A percentile compares a stretch with the other conserved stretches of the same genome.
phyloP scores from a whole-genome alignment of 1,284 basidiomycete species.

The Mrakiaceae sp. region DNA sequence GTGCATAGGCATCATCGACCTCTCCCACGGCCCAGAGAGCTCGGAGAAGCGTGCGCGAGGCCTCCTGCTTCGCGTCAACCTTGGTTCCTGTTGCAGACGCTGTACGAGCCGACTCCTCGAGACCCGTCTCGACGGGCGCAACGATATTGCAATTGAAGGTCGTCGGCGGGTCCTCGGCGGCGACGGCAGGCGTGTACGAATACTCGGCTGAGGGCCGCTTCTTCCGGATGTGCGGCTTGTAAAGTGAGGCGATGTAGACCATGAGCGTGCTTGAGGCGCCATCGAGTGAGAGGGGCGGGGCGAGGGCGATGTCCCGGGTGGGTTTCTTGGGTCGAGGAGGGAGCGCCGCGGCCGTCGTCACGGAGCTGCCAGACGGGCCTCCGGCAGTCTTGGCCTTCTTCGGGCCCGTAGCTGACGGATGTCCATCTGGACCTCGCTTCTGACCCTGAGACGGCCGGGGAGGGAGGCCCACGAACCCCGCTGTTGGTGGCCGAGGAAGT shows the following conservation, averaged over 20 bases:
- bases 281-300: too few species aligned
- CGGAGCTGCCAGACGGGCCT: too few species aligned
- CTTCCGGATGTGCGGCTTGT: conserved; percentile 1
- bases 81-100: not conserved
- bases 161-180: not conserved
- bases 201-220: not conserved
- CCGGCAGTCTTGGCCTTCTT: too few species aligned
- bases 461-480: too few species aligned
- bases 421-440: too few species aligned
- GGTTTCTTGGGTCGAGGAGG: too few species aligned
- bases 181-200: not conserved
- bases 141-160: conserved; percentile 5
- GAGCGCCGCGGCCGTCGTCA: too few species aligned
- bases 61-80: not conserved
- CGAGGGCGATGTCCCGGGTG: too few species aligned
- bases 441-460: too few species aligned
- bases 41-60: not conserved
- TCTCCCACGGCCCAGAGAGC: conserved; percentile 7
- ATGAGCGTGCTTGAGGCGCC: too few species aligned
- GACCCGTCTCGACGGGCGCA: conserved; percentile 1
- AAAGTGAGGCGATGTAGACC: conserved; percentile 2
- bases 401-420: too few species aligned
- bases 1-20: conserved; percentile 3
- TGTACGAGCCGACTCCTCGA: not conserved
- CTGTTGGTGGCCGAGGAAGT: too few species aligned